Base-by-base conservation (phyloP, 306 rosid genomes). In the Astragalus glycyphyllos region DNA sequence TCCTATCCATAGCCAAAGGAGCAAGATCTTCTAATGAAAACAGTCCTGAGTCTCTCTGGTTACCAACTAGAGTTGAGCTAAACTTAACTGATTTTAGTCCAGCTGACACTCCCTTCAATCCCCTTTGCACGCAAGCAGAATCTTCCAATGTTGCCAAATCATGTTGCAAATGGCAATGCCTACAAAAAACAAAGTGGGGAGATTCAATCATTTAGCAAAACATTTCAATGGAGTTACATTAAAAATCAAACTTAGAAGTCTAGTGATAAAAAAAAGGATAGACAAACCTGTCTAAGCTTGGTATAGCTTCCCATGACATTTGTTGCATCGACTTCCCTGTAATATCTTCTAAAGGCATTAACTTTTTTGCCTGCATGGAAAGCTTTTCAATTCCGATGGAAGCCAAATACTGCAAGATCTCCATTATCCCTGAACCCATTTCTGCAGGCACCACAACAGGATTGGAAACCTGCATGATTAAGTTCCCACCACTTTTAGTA, bases 271-370 rank as follows among this genome's bases (percentile, higher is more conserved):
- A 40, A 40, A 69, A 76, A 31, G n/a, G 64, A 62, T 17, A 16
- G 38, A 72, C 85, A 71, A 69, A 91, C 99, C 96, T 89, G 60
- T 76, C 86, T 72, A 85, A 79, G 73, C 74, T 40, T 51, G 92
- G 82, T 53, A 67, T 58, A 71, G 85, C 87, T 81, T 94, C 99
- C 95, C 97, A 79, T 40, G 96, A 96, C 72, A 94, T 84, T 76
- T 91, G 96, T 57, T 89, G 92, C 87, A 91, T 89, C 20, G 92
- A 91, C 80, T 91, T 94, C 64, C 99, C 96, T 50, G 99, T 86
- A 64, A 94, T 84, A 58, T 91, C 96, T 79, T 94, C 95, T 66
- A 94, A 77, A 44, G 97, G 97, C 96, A 94, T 87, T 56, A 87
- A 79, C 91, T 87, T 91, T 32, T 81, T 89, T 44, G 99, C 97